Percentiles rank a stretch among this genome's conserved stretches.
Evolutionary conservation across 2,329 filamentous ascomycete species (phyloP).

Genomic region (Knufia petricola): DNA sequence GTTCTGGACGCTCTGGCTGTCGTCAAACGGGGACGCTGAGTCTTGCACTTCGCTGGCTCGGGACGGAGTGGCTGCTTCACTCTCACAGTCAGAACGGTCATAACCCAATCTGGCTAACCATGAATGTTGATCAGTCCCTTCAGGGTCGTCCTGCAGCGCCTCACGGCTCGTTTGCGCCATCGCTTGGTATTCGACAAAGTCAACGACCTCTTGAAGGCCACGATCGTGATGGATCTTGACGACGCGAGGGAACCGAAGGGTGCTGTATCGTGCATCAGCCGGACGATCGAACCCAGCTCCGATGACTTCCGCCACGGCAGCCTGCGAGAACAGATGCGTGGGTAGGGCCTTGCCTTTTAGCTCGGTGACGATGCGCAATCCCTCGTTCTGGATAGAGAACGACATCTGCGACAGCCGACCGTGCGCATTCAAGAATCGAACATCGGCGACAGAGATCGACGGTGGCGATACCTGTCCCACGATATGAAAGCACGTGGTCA

Average conservation of each 20-base stretch:
- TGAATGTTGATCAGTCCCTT: neutral
- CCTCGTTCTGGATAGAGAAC: neutral
- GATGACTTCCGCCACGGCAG: slow-evolving; percentile 68
- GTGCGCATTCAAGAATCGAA: neutral
- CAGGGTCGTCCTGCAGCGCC: neutral
- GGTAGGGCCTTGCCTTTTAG: slow-evolving; percentile 14
- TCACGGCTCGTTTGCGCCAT: neutral
- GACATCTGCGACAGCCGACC: neutral
- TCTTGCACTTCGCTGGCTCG: neutral
- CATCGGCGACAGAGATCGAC: neutral
- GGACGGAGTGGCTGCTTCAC: neutral
- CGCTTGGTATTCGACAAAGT: slow-evolving; percentile 58
- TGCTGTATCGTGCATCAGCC: slow-evolving; percentile 59
- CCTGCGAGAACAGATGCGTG: slow-evolving; percentile 48
- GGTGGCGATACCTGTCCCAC: neutral
- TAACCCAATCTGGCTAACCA: neutral
- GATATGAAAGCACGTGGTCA: neutral
- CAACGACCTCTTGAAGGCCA: slow-evolving; percentile 56
- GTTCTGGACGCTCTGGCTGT: neutral
- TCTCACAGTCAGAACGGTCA: neutral
- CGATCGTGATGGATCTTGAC: slow-evolving; percentile 69
- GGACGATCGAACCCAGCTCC: slow-evolving; percentile 43
- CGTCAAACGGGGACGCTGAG: neutral
- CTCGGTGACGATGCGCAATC: neutral
- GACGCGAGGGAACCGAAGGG: slow-evolving; percentile 55